Percentiles rank a stretch among this genome's conserved stretches.
Conservation (phyloP, 768 basidiomycete species). For the Bullera alba region DNA sequence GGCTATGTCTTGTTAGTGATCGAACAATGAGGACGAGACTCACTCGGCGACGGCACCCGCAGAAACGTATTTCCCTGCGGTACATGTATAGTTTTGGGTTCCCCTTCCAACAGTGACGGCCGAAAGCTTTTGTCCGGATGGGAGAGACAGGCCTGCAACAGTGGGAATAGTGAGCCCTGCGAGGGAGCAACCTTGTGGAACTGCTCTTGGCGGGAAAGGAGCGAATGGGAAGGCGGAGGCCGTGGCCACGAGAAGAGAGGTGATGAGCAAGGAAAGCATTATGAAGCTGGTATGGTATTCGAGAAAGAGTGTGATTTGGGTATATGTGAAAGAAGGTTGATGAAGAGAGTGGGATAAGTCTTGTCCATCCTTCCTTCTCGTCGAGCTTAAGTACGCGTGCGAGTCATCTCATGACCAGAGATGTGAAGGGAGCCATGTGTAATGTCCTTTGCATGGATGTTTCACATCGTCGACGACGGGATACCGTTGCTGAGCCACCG, state of each 20-base stretch:
- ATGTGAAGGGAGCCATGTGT: too few relatives aligned
- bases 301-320: too few relatives aligned
- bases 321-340: too few relatives aligned
- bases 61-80: slow-evolving; percentile 21
- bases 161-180: slow-evolving; percentile 14
- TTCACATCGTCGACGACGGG: too few relatives aligned
- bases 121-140: slow-evolving; percentile 11
- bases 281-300: too few relatives aligned
- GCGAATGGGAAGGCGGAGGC: neutral
- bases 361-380: too few relatives aligned
- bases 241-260: neutral
- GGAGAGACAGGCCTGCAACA: slow-evolving; percentile 13
- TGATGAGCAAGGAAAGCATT: neutral
- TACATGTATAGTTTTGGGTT: slow-evolving; percentile 47
- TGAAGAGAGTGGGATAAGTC: too few relatives aligned
- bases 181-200: slow-evolving; percentile 3
- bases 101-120: slow-evolving; percentile 34
- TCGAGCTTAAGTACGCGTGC: too few relatives aligned
- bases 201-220: neutral
- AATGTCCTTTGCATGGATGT: too few relatives aligned
- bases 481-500: too few relatives aligned
- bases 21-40: slow-evolving; percentile 2
- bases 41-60: slow-evolving; percentile 35
- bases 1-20: slow-evolving; percentile 49
- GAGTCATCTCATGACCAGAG: too few relatives aligned